Base-by-base conservation (phyloP, 129 eudicot species). In the Kitagawia praeruptora region DNA sequence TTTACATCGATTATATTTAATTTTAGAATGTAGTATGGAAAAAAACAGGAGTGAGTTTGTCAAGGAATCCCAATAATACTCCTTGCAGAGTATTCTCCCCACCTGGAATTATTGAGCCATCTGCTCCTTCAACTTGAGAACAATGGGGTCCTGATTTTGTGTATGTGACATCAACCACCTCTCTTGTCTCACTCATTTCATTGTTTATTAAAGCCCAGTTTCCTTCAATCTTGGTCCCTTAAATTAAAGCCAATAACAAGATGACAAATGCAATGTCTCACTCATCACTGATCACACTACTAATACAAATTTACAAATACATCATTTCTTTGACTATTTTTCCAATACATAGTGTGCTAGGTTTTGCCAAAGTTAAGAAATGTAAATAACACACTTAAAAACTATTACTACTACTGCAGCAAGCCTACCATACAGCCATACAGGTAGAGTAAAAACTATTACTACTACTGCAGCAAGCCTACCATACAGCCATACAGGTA, bases 381-480 rank as follows among this genome's bases (percentile, higher is more conserved):
- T 23, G 19, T 19, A 73, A 73, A 73, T 44, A 42, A 73, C 27
- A 73, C 54, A 73, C 77, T n/a, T 9, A 5, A 40, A 73, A 73
- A 73, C 75, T 23, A 73, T 49, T 41, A 42, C 54, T 4, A 11
- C 25, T 15, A 23, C 39, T 42, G 25, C 27, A 44, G 54, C 53
- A 73, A 23, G 11, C 54, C n/a, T 73, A 25, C n/a, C n/a, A n/a
- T n/a, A n/a, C n/a, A n/a, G n/a, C 77, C 77, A n/a, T 73, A 73
- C 53, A 42, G 31, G 47, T 8, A 41, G 34, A 72, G 48, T 41
- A 5, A 40, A 73, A 73, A 73, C 75, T 23, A 73, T 49, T 41
- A 42, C 54, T 4, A 11, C 25, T 15, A 23, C 39, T 42, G 25
- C 27, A 44, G 54, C 53, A 73, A 23, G 11, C 54, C n/a, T n/a